phyloP scores from a whole-genome alignment of 1,284 basidiomycete species.

The Papiliotrema laurentii region DNA sequence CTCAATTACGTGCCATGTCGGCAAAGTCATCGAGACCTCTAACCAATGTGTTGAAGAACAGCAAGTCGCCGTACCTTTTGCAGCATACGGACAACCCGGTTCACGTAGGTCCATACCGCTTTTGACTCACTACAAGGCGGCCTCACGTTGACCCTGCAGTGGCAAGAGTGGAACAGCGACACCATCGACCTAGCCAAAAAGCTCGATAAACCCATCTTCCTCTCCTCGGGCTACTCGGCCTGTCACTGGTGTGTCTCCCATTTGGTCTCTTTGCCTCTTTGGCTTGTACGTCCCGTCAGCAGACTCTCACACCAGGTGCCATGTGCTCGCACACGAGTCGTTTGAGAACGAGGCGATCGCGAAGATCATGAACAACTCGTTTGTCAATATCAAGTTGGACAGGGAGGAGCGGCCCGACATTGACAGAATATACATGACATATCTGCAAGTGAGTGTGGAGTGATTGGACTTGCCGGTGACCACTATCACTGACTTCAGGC shows the following conservation, averaged over 20 bases:
- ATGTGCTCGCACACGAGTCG: constrained; percentile 47
- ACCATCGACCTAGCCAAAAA: constrained; percentile 48
- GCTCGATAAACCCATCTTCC: constrained; percentile 51
- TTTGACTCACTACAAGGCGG: background rate
- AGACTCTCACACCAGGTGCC: no score
- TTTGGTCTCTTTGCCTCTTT: background rate
- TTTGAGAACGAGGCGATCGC: constrained; percentile 51
- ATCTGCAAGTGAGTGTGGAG: constrained; percentile 41
- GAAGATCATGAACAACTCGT: constrained; percentile 51
- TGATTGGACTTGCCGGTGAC: background rate
- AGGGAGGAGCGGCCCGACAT: constrained; percentile 53
- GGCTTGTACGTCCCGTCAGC: background rate
- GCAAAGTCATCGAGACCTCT: background rate
- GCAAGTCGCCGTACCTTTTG: constrained; percentile 52
- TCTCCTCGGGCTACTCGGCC: constrained; percentile 51
- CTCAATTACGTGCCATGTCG: no score
- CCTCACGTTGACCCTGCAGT: constrained; percentile 29
- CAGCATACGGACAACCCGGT: constrained; percentile 53
- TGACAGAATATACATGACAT: constrained; percentile 53
- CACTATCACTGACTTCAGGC: constrained; percentile 21
- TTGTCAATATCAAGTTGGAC: constrained; percentile 53
- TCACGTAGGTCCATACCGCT: constrained; percentile 12
- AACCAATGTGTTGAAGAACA: constrained; percentile 45
- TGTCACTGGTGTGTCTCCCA: constrained; percentile 38
- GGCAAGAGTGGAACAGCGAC: constrained; percentile 51